Evolutionary conservation across 2,329 filamentous ascomycete species (phyloP), one percentile per base, ranked within the genome.

Genomic region (Sclerotinia glacialis): DNA sequence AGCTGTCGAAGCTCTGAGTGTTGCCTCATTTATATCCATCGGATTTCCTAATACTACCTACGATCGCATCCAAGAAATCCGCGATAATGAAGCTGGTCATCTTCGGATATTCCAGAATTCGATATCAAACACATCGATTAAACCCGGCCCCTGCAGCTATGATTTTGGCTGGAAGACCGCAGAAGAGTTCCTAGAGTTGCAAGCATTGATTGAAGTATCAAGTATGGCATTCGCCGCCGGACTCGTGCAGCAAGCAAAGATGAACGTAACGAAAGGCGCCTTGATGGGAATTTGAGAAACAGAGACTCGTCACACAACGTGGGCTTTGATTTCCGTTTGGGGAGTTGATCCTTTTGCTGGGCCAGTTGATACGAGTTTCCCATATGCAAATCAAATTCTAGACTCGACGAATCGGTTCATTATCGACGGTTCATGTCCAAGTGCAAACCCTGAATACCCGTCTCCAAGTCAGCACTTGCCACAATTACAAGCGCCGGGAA

Each of bases 11-110:
- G 67, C 67, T 2, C 81, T 81, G 74, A 79, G 78, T 50, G 55
- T 66, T 18, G 70, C 73, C 2, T 68, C 72, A 12, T 81, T 81
- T 68, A 76, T 73, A 0, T 66, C 71, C 1, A 59, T 76, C 14
- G 78, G 77, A 8, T 71, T 78, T 37, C 78, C 78, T 7, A 78
- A 80, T 56, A 78, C 70, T 5, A 81, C 80, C 40, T 79, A 79
- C 66, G 72, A 76, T 23, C 75, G 77, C 6, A 74, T 79, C 50
- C 68, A 70, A 67, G 76, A 81, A 67, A 81, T 81, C 63, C 76
- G 79, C 8, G 77, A 82, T 68, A 81, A 80, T 53, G 80, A 82
- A 71, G 79, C 79, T 23, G 79, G 80, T 4, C 79, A 81, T 67
- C 70, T 81, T 21, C 75, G 77, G 34, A 79, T 81, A 66, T 81